Conservation (phyloP, 2,329 filamentous ascomycete genomes). For the Fonsecaea nubica region DNA sequence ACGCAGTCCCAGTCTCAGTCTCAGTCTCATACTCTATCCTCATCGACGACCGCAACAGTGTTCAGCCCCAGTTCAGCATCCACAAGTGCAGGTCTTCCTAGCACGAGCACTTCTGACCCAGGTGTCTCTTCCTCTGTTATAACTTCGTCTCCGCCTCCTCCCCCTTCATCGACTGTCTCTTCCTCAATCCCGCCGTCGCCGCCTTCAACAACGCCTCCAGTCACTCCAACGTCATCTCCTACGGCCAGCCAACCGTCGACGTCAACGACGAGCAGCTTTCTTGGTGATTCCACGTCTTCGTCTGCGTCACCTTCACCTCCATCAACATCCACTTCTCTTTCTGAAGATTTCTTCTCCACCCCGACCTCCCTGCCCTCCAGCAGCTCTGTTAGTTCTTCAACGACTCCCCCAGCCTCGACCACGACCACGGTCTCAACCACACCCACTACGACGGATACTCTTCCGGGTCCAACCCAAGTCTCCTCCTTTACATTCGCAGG, state of each 20-base stretch:
- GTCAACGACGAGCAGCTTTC: background rate
- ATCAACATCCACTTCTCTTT: background rate
- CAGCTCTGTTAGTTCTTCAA: background rate
- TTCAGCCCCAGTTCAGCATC: background rate
- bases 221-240: constrained; percentile 31
- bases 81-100: background rate
- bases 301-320: constrained; percentile 3
- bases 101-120: background rate
- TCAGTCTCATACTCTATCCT: background rate
- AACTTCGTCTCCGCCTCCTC: too few species aligned
- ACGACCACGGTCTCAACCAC: background rate
- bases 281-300: background rate
- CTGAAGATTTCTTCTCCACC: background rate
- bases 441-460: constrained; percentile 7
- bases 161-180: background rate
- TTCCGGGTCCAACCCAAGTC: constrained; percentile 24
- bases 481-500: constrained; percentile 33
- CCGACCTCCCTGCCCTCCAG: background rate
- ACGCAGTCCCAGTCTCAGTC: background rate
- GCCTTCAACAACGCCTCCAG: background rate
- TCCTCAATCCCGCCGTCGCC: background rate
- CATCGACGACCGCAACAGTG: background rate
- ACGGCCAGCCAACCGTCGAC: background rate
- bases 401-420: background rate
- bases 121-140: background rate